phyloP scores from a whole-genome alignment of 306 rosid species.

The Quercus ilex region DNA sequence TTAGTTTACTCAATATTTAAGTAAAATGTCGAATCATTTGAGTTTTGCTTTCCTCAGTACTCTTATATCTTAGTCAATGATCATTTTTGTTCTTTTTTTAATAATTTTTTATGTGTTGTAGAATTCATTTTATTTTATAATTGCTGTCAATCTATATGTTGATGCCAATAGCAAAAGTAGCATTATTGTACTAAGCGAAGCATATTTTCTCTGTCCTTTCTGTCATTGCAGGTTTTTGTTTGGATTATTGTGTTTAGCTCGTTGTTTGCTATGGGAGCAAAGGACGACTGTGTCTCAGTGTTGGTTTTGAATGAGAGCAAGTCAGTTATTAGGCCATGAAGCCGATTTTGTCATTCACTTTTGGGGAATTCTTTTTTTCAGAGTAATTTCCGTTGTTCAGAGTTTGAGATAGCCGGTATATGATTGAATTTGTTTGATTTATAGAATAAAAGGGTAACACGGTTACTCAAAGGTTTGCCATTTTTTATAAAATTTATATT shows the following conservation, averaged over 20 bases:
- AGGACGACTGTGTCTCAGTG: not conserved
- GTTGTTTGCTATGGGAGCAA: slow-evolving; percentile 30
- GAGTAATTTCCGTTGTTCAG: not conserved
- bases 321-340: not conserved
- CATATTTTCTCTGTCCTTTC: not conserved
- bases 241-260: slow-evolving; percentile 20
- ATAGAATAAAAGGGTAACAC: slow-evolving; percentile 17
- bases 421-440: slow-evolving; percentile 30
- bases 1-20: too few relatives aligned
- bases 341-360: not conserved
- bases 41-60: not conserved
- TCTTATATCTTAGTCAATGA: not conserved
- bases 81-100: not conserved
- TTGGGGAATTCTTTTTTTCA: not conserved
- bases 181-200: not conserved
- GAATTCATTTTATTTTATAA: not conserved
- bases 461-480: slow-evolving; percentile 3
- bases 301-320: slow-evolving; percentile 18
- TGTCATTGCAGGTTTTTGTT: slow-evolving; percentile 30
- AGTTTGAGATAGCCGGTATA: slow-evolving; percentile 26
- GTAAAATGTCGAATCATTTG: not conserved
- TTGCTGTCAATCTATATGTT: not conserved
- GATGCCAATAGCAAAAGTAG: not conserved
- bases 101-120: not conserved
- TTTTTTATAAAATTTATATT: slow-evolving; percentile 2